Base-by-base conservation (phyloP, 139 green algal genomes). In the Tetratostichococcus sp. region DNA sequence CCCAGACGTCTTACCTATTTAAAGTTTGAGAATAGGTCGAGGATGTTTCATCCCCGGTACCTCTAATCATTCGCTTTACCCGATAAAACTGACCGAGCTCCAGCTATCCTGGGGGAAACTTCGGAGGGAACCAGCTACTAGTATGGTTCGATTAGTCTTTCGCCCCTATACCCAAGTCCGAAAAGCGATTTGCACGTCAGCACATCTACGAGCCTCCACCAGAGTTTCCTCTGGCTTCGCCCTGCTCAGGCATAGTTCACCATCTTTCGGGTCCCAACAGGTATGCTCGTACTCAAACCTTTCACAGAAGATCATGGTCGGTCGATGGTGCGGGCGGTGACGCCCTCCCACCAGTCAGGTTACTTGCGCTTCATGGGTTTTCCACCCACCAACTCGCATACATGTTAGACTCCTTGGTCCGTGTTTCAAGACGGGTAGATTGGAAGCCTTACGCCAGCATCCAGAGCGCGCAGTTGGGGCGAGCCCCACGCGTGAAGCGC, bases 71-170 rank as follows among this genome's bases (percentile, higher is more conserved):
- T 96, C 85, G 87, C 89, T 96, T 94, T 94, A 94, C 89, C 88
- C 80, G 85, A 95, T 87, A 86, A 88, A 91, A 95, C 90, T 93
- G 86, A 80, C 72, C 81, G 78, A 92, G 87, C 84, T 92, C 86
- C 86, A 93, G 89, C 91, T 96, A 93, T 94, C 87, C 91, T 94
- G 88, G 88, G 89, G 90, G 89, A 96, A 94, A 94, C 89, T 96
- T 96, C 90, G 88, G 91, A 93, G 88, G 89, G 84, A 96, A 96
- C 89, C 91, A 96, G 90, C 91, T 96, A 96, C 90, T 96, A 94
- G 82, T 11, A 95, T 94, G 89, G 91, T 97, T 97, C 91, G 91
- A 97, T 97, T 97, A 97, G 92, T 97, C 92, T 97, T 97, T 97
- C 92, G 92, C 92, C 91, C 92, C 91, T 95, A 97, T 97, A 95